These are phyloP conservation scores for Encephalitozoon romaleae DNA, from an alignment of 371 early-diverging fungal genomes.

Conservation along the genomic window DNA sequence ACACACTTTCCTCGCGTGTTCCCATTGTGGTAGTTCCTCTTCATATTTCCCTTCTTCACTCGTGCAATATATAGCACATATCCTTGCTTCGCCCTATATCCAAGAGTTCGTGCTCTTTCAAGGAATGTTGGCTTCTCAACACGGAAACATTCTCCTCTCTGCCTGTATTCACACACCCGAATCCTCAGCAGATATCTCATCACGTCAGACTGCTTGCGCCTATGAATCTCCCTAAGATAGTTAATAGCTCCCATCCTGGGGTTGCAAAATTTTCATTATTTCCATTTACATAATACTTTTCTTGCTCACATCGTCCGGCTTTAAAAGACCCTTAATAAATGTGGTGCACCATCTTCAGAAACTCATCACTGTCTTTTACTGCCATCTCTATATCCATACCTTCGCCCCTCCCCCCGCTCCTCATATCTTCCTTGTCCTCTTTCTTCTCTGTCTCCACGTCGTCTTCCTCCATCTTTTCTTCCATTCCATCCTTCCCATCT, in stretches of 20 bases:
- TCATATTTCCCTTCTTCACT: conserved; percentile 91
- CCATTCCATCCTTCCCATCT: background rate
- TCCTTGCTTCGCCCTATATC: conserved; percentile 97
- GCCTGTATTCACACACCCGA: conserved; percentile 94
- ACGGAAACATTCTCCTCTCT: conserved; percentile 85
- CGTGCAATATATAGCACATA: conserved; percentile 89
- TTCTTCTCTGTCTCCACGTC: background rate
- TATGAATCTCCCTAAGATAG: conserved; percentile 88
- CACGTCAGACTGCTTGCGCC: conserved; percentile 95
- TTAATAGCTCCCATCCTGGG: conserved; percentile 67
- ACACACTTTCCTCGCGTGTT: conserved; percentile 90
- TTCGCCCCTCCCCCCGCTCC: background rate
- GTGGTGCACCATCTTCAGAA: no score
- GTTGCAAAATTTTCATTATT: conserved; percentile 30
- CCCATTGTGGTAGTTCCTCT: conserved; percentile 82
- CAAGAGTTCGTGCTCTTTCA: conserved; percentile 92
- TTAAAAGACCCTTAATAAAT: no score
- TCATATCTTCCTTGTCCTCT: background rate
- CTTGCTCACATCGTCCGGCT: no score
- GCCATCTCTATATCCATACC: background rate
- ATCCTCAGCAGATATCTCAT: conserved; percentile 91
- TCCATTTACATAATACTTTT: background rate
- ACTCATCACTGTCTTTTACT: background rate
- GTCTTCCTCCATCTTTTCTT: background rate
- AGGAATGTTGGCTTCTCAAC: conserved; percentile 91